Conservation (phyloP, 768 basidiomycete species). For the Termitomyces sp. region DNA sequence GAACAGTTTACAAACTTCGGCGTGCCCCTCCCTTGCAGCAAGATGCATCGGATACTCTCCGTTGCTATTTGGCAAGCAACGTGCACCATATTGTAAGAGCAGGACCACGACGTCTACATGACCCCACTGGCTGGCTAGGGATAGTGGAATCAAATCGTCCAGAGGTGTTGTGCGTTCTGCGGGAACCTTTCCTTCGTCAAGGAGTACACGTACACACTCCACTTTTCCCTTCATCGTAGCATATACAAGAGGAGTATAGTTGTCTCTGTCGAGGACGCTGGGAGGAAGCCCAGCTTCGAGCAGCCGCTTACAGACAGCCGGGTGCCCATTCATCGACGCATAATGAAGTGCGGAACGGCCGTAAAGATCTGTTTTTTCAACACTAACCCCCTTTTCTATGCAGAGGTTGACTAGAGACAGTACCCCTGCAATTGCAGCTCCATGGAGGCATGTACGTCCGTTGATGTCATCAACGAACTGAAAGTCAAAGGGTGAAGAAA, state of each 20-base stretch:
- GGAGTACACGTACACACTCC: constrained; percentile 78
- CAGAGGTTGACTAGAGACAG: constrained; percentile 78
- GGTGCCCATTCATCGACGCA: constrained; percentile 90
- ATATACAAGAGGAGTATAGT: constrained; percentile 91
- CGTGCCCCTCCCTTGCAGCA: constrained; percentile 90
- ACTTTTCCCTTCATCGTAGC: constrained; percentile 85
- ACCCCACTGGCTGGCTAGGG: constrained; percentile 88
- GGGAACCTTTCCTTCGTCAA: constrained; percentile 66
- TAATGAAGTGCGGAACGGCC: constrained; percentile 94
- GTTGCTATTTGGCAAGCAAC: constrained; percentile 81
- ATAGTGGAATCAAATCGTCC: constrained; percentile 80
- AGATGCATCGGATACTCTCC: constrained; percentile 98
- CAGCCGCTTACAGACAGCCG: constrained; percentile 69
- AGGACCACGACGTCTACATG: constrained; percentile 80
- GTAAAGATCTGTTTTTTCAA: constrained; percentile 80
- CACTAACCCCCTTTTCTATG: constrained; percentile 66
- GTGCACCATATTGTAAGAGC: constrained; percentile 74
- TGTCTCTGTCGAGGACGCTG: constrained; percentile 83
- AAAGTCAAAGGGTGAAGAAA: constrained; percentile 78
- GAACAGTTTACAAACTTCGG: constrained; percentile 76
- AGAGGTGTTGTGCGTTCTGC: constrained; percentile 54
- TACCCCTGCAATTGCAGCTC: constrained; percentile 84
- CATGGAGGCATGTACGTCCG: constrained; percentile 89
- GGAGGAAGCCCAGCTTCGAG: constrained; percentile 66
- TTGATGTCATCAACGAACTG: constrained; percentile 96